A percentile compares a stretch with the other conserved stretches of the same genome.
Evolutionary conservation across 495 filamentous ascomycete species (phyloP).

Genomic region (Neurospora sublineolata): DNA sequence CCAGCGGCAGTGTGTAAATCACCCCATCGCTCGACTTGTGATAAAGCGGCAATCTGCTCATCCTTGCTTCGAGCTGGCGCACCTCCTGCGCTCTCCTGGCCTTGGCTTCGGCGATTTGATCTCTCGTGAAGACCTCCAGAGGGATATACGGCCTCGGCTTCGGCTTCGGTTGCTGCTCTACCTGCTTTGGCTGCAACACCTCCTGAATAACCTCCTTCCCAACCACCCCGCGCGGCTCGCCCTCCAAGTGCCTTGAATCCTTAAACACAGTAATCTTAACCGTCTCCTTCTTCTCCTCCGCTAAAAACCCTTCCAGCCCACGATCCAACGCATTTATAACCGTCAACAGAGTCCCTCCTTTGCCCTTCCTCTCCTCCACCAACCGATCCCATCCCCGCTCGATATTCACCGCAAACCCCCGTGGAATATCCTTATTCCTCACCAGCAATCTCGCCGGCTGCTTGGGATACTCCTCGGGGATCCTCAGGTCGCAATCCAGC

Average conservation of each 20-base stretch:
- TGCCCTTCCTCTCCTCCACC: conserved; percentile 31
- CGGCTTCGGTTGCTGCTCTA: no score
- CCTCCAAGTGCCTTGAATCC: conserved; percentile 31
- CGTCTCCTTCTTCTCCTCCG: conserved; percentile 61
- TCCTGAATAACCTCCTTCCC: conserved; percentile 17
- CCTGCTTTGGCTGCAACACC: conserved; percentile 27
- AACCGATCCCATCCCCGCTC: conserved; percentile 66
- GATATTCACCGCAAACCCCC: conserved; percentile 70
- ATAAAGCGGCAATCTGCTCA: conserved; percentile 57
- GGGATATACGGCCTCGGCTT: conserved; percentile 28
- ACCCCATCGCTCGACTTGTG: conserved; percentile 59
- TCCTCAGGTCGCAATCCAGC: conserved; percentile 59
- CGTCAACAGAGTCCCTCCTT: conserved; percentile 49
- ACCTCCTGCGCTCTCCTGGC: conserved; percentile 53
- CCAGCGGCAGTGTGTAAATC: conserved; percentile 61
- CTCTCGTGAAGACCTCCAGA: conserved; percentile 36
- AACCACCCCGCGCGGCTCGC: neutral
- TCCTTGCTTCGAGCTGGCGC: conserved; percentile 67
- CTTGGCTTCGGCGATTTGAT: conserved; percentile 52
- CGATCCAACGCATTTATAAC: conserved; percentile 65
- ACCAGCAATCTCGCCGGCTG: conserved; percentile 49
- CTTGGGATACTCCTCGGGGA: conserved; percentile 54
- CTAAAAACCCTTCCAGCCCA: conserved; percentile 60
- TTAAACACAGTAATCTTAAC: conserved; percentile 67
- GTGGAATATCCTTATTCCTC: conserved; percentile 66